Evolutionary conservation across 2,329 filamentous ascomycete genomes (phyloP).

Genomic region (Grosmannia penicillata): DNA sequence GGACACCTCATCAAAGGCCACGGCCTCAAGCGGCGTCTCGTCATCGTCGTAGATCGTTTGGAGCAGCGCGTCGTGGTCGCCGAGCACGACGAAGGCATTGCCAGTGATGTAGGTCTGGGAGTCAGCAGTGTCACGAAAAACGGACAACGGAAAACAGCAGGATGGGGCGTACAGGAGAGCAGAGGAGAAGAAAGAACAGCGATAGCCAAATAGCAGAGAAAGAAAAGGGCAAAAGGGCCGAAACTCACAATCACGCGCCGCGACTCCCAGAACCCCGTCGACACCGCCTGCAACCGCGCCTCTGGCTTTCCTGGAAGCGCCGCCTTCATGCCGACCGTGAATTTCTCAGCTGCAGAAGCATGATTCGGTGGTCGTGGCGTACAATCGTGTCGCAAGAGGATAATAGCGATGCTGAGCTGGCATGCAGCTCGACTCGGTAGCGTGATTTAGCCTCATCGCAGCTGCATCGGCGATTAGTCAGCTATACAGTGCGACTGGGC

Average conservation of each 20-base stretch:
- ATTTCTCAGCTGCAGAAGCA: conserved; percentile 4
- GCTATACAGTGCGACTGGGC: too few species aligned
- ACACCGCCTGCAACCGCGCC: conserved; percentile 29
- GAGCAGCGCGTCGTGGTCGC: conserved; percentile 56
- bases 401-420: too few species aligned
- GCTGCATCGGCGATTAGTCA: too few species aligned
- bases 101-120: conserved; percentile 74
- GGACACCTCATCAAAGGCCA: conserved; percentile 65
- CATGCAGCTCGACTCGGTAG: too few species aligned
- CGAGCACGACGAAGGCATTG: conserved; percentile 71
- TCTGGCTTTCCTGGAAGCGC: conserved; percentile 34
- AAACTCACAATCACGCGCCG: conserved; percentile 19
- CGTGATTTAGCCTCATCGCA: too few species aligned
- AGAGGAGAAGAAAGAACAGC: neutral
- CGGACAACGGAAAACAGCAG: neutral
- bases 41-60: conserved; percentile 88
- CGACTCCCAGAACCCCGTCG: conserved; percentile 29
- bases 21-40: conserved; percentile 49
- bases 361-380: too few species aligned
- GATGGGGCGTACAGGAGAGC: too few species aligned
- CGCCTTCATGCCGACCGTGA: conserved; percentile 25
- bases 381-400: too few species aligned
- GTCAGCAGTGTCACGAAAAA: conserved; percentile 8
- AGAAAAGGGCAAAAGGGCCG: neutral
- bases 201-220: too few species aligned